Percentiles rank a stretch among this genome's conserved stretches.
phyloP scores from a whole-genome alignment of 331 rosid genomes.

The Quercus lobata region DNA sequence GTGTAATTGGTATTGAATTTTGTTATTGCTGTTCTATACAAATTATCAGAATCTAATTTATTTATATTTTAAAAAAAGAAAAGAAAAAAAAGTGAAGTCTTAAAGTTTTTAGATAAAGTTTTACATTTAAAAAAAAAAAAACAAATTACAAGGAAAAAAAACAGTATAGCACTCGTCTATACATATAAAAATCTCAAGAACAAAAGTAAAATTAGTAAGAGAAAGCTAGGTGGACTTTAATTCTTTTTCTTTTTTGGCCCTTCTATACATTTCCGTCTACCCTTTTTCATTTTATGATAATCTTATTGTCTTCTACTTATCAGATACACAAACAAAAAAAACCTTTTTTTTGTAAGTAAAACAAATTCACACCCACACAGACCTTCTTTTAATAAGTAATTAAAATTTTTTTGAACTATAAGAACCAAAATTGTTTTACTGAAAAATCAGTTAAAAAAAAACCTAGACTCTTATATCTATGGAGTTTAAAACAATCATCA shows the following conservation, averaged over 20 bases:
- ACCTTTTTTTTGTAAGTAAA: too few relatives aligned
- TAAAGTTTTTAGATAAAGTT: neutral
- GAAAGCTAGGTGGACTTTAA: neutral
- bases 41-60: too few relatives aligned
- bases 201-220: neutral
- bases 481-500: neutral
- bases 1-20: too few relatives aligned
- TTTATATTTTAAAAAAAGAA: neutral
- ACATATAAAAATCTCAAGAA: neutral
- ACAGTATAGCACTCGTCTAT: neutral
- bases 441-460: neutral
- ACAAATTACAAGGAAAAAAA: neutral
- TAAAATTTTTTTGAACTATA: too few relatives aligned
- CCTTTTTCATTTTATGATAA: neutral
- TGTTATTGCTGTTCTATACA: too few relatives aligned
- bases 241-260: neutral
- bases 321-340: neutral
- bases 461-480: neutral
- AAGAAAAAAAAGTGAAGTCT: neutral
- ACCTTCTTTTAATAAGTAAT: too few relatives aligned
- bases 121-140: too few relatives aligned
- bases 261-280: neutral
- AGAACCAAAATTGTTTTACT: neutral
- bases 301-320: neutral
- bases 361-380: neutral